Evolutionary conservation across 371 early-diverging fungal genomes (phyloP).

Genomic region (Apophysomyces ossiformis): DNA sequence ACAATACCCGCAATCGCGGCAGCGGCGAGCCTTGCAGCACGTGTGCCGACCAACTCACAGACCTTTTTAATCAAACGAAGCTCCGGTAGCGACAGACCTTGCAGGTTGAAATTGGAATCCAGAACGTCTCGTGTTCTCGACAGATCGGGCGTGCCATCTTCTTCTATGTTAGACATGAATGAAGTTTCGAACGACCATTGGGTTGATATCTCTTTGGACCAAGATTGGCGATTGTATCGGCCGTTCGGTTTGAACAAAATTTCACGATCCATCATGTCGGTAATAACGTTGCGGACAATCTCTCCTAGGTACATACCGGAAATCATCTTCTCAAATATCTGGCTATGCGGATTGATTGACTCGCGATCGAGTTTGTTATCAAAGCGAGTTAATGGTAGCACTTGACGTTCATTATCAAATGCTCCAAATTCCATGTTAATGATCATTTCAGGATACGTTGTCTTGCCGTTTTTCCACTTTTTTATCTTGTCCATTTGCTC

Average conservation of each 20-base stretch:
- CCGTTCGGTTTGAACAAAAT: constrained; percentile 62
- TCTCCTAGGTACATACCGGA: constrained; percentile 97
- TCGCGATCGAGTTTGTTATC: constrained; percentile 87
- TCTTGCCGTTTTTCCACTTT: constrained; percentile 69
- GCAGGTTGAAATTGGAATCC: constrained; percentile 73
- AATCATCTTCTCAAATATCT: constrained; percentile 94
- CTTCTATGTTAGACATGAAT: constrained; percentile 91
- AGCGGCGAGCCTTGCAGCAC: constrained; percentile 89
- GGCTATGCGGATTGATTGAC: constrained; percentile 79
- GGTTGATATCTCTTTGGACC: constrained; percentile 69
- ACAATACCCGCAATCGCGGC: constrained; percentile 86
- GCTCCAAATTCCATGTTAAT: constrained; percentile 94
- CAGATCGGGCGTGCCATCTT: constrained; percentile 74
- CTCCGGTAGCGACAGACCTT: constrained; percentile 72
- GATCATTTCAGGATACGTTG: constrained; percentile 74
- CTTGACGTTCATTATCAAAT: constrained; percentile 77
- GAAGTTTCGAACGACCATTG: constrained; percentile 89
- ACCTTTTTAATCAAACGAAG: constrained; percentile 82
- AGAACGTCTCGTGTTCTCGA: constrained; percentile 72
- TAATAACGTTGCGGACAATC: constrained; percentile 77
- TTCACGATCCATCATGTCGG: constrained; percentile 84
- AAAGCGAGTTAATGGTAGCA: constrained; percentile 83
- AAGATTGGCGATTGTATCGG: constrained; percentile 46
- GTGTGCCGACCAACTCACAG: constrained; percentile 85
- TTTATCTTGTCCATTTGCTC: constrained; percentile 73